Conservation (phyloP, 225 moss, liverwort and hornwort species). For the Asterella californica region DNA sequence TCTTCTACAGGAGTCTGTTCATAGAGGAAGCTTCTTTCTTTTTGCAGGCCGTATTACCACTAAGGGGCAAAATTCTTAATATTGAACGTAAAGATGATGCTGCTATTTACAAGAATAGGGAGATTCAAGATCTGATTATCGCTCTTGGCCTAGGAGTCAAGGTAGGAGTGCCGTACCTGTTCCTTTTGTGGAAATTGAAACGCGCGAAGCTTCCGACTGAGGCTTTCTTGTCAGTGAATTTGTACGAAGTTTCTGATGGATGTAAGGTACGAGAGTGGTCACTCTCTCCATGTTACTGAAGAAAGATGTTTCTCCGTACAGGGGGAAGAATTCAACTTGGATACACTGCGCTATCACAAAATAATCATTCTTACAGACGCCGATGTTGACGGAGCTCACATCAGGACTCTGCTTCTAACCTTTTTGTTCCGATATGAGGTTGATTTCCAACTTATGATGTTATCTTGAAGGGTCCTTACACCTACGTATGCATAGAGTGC, state of each 20-base stretch:
- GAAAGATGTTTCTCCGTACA: slow-evolving; percentile 16
- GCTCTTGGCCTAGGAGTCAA: slow-evolving; percentile 98
- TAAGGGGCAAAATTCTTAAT: slow-evolving; percentile 92
- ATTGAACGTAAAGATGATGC: slow-evolving; percentile 94
- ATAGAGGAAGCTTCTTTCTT: not conserved
- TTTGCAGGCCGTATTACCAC: slow-evolving; percentile 73
- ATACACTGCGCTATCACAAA: slow-evolving; percentile 88
- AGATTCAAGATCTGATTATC: slow-evolving; percentile 96
- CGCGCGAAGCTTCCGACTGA: not conserved
- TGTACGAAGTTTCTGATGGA: not conserved
- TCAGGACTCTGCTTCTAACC: slow-evolving; percentile 90
- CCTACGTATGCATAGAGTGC: not conserved
- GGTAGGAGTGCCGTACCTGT: slow-evolving; percentile 29
- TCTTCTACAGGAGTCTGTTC: not conserved
- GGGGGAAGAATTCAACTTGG: slow-evolving; percentile 95
- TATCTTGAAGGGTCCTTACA: too few relatives aligned
- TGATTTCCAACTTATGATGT: slow-evolving; percentile 5
- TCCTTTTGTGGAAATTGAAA: not conserved
- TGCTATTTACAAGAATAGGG: slow-evolving; percentile 91
- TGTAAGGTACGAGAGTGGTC: not conserved
- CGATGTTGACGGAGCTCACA: slow-evolving; percentile 98
- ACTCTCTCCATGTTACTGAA: not conserved
- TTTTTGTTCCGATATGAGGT: slow-evolving; percentile 97
- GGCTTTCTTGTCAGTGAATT: not conserved
- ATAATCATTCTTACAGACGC: slow-evolving; percentile 98